Conservation (phyloP, 2,329 filamentous ascomycete species). For the Microdochium paspali region DNA sequence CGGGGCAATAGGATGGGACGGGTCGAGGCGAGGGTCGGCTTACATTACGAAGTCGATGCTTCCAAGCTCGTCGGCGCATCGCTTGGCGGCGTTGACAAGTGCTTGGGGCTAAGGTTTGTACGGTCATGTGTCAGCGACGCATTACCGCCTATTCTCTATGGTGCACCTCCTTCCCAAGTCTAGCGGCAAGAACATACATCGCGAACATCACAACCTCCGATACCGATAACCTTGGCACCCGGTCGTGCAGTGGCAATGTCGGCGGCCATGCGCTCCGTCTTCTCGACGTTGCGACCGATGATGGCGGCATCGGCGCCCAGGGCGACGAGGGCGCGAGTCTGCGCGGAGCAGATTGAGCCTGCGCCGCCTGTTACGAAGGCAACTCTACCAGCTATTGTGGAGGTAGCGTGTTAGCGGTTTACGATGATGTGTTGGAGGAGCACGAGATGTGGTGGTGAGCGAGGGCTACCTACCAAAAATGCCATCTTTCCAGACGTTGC, state of each 20-base stretch:
- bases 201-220: conserved; percentile 73
- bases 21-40: conserved; percentile 14
- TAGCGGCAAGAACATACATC: conserved; percentile 44
- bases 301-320: conserved; percentile 93
- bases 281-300: conserved; percentile 78
- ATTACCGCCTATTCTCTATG: not conserved
- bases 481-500: conserved; percentile 75
- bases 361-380: conserved; percentile 93
- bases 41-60: conserved; percentile 89
- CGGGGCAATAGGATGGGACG: not conserved
- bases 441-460: not conserved
- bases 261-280: conserved; percentile 71
- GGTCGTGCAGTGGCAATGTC: conserved; percentile 72
- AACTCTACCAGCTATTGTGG: conserved; percentile 63
- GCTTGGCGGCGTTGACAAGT: conserved; percentile 54
- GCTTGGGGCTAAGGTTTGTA: conserved; percentile 35
- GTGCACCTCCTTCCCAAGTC: too few species aligned
- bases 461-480: conserved; percentile 59
- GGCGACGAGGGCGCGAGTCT: conserved; percentile 83
- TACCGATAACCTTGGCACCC: conserved; percentile 77
- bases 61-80: conserved; percentile 74
- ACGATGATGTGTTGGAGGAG: conserved; percentile 1
- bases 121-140: not conserved
- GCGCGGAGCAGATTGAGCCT: conserved; percentile 87
- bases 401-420: conserved; percentile 3